Evolutionary conservation across 2,329 filamentous ascomycete species (phyloP).

Genomic region (Neonectria ditissima): DNA sequence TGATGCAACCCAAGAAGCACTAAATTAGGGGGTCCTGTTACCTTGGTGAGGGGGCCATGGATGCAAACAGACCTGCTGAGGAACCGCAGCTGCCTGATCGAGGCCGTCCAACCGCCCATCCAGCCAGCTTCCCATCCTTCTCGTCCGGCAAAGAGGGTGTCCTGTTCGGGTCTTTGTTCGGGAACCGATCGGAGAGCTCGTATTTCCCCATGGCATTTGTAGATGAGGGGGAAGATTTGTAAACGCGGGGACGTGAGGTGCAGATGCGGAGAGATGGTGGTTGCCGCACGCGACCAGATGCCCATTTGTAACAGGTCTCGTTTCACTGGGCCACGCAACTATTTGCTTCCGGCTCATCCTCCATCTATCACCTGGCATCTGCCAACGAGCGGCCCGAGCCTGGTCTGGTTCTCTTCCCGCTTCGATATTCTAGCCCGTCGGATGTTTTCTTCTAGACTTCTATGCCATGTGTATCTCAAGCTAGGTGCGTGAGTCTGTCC

Average conservation of each 20-base stretch:
- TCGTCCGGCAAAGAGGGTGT: constrained; percentile 28
- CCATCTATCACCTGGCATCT: background rate
- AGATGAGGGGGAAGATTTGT: background rate
- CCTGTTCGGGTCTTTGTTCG: constrained; percentile 26
- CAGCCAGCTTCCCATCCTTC: constrained; percentile 18
- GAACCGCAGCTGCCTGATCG: constrained; percentile 25
- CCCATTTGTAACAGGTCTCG: constrained; percentile 7
- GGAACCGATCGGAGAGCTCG: constrained; percentile 28
- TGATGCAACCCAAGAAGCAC: constrained; percentile 12
- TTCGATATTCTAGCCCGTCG: constrained; percentile 1
- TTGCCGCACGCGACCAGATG: constrained; percentile 7
- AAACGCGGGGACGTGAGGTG: background rate
- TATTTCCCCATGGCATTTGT: background rate
- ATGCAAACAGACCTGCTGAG: constrained; percentile 18
- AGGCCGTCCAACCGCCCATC: constrained; percentile 3
- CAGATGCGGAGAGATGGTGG: constrained; percentile 1
- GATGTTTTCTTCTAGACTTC: background rate
- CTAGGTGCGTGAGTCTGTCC: background rate
- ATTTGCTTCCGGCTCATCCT: background rate
- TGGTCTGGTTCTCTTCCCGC: constrained; percentile 6
- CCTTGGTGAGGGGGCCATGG: constrained; percentile 16
- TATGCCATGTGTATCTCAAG: background rate
- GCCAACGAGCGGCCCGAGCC: constrained; percentile 19
- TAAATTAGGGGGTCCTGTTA: constrained; percentile 1
- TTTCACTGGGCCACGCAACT: constrained; percentile 1